Conservation (phyloP, 2,329 filamentous ascomycete genomes). For the Hypoxylon sp. region DNA sequence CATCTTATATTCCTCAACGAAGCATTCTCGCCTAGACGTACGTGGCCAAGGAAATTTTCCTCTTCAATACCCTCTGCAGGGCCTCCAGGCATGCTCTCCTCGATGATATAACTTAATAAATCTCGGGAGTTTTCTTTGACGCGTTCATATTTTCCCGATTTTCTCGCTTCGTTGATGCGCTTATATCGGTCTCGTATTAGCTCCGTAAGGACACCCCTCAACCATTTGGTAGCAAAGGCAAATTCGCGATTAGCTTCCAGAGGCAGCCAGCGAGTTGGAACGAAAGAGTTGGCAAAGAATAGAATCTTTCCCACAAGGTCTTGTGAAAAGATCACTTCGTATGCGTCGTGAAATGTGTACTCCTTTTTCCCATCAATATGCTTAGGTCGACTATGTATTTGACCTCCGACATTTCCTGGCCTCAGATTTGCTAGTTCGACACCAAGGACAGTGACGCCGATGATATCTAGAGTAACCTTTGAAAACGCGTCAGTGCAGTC, state of each 20-base stretch:
- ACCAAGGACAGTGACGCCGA: slow-evolving; percentile 16
- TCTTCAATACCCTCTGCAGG: slow-evolving; percentile 48
- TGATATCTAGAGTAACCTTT: slow-evolving; percentile 24
- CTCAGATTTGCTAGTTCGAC: too few relatives aligned
- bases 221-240: too few relatives aligned
- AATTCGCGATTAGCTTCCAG: too few relatives aligned
- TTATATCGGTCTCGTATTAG: slow-evolving; percentile 21
- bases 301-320: too few relatives aligned
- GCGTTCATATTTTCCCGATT: slow-evolving; percentile 26
- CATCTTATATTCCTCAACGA: neutral
- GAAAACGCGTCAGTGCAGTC: too few relatives aligned
- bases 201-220: slow-evolving; percentile 8
- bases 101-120: slow-evolving; percentile 35
- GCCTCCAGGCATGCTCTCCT: slow-evolving; percentile 40
- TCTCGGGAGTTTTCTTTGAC: slow-evolving; percentile 29
- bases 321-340: too few relatives aligned
- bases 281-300: too few relatives aligned
- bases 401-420: too few relatives aligned
- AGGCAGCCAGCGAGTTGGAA: too few relatives aligned
- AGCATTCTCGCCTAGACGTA: slow-evolving; percentile 14
- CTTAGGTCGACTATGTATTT: too few relatives aligned
- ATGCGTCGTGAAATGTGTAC: too few relatives aligned
- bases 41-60: slow-evolving; percentile 50
- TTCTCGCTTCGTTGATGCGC: slow-evolving; percentile 10
- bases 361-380: too few relatives aligned